These are phyloP conservation scores for Phialemonium atrogriseum DNA, from an alignment of 2,329 filamentous ascomycete genomes.

Conservation along the genomic window DNA sequence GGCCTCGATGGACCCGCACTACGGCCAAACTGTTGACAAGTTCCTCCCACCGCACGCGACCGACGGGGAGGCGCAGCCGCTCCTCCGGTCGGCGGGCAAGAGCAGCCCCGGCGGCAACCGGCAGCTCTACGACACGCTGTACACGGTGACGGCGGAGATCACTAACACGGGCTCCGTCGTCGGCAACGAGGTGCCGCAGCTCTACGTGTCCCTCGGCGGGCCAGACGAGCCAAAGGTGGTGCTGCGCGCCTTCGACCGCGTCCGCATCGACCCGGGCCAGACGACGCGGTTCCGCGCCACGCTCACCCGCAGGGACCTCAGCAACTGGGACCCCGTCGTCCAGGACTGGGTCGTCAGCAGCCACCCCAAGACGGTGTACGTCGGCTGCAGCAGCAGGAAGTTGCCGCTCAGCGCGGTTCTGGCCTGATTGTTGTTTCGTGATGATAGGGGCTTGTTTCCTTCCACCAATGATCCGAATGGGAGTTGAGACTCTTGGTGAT, in stretches of 20 bases:
- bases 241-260: conserved; percentile 74
- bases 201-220: conserved; percentile 76
- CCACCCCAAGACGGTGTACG: conserved; percentile 43
- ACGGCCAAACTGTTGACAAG: conserved; percentile 47
- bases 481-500: too few species aligned
- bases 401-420: conserved; percentile 33
- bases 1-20: conserved; percentile 50
- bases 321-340: conserved; percentile 71
- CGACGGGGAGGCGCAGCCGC: conserved; percentile 49
- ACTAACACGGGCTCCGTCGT: conserved; percentile 59
- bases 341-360: conserved; percentile 75
- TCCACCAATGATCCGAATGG: too few species aligned
- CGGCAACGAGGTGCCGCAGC: conserved; percentile 67
- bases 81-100: conserved; percentile 38
- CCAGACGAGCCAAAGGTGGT: conserved; percentile 57
- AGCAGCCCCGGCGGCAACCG: conserved; percentile 50
- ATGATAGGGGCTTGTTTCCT: too few species aligned
- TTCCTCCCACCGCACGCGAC: conserved; percentile 53
- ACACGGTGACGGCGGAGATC: conserved; percentile 58
- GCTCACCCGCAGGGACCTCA: conserved; percentile 72
- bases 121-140: conserved; percentile 60
- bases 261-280: conserved; percentile 63
- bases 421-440: conserved; percentile 13
- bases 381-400: conserved; percentile 48
- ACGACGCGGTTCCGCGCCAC: conserved; percentile 57